phyloP scores from a whole-genome alignment of 108 stramenopile genomes.

The Aurantiochytrium sp. region DNA sequence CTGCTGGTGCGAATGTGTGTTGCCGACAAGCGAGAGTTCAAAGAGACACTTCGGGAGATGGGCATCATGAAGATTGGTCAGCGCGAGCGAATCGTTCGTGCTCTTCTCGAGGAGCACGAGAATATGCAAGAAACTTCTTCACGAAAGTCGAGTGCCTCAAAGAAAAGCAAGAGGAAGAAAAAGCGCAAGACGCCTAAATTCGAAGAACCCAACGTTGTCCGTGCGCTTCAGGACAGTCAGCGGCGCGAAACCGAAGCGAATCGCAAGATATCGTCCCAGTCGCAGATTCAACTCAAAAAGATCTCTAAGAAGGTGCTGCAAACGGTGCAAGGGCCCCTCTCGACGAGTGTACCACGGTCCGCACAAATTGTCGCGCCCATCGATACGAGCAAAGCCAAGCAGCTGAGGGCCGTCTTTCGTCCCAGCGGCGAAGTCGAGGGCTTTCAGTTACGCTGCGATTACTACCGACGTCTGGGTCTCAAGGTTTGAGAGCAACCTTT shows the following conservation, averaged over 20 bases:
- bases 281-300: not conserved
- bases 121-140: not conserved
- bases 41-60: not conserved
- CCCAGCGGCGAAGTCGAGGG: not conserved
- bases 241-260: not conserved
- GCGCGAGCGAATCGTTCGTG: not conserved
- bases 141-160: not conserved
- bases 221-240: not conserved
- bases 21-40: not conserved
- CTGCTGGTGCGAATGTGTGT: not conserved
- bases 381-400: not conserved
- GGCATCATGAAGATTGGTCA: not conserved
- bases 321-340: not conserved
- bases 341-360: not conserved
- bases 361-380: not conserved
- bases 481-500: not conserved
- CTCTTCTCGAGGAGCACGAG: not conserved
- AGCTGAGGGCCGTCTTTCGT: not conserved
- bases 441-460: not conserved
- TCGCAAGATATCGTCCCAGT: not conserved
- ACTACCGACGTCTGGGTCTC: not conserved
- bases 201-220: not conserved
- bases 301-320: not conserved
- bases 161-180: not conserved
- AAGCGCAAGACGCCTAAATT: not conserved